A percentile compares a stretch with the other conserved stretches of the same genome.
phyloP scores from a whole-genome alignment of 2,329 filamentous ascomycete genomes.

The Sphaerulina vaccinii region DNA sequence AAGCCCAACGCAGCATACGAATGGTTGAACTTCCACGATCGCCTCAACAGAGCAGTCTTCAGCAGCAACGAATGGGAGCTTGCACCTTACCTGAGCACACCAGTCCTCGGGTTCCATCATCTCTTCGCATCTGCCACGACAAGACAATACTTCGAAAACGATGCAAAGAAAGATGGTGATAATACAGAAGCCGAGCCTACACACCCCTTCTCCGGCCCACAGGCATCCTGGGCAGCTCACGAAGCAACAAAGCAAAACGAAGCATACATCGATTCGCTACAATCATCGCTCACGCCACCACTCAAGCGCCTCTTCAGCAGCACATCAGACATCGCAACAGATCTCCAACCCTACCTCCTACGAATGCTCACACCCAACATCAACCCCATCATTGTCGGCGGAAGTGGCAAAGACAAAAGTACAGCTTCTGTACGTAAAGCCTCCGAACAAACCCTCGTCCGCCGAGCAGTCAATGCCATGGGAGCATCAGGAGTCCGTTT shows the following conservation, averaged over 20 bases:
- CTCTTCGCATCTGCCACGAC: constrained; percentile 76
- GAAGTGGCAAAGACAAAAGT: constrained; percentile 38
- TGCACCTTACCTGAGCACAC: constrained; percentile 78
- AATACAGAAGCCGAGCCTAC: constrained; percentile 30
- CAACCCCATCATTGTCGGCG: constrained; percentile 82
- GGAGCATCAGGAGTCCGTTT: constrained; percentile 78
- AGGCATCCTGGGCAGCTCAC: constrained; percentile 76
- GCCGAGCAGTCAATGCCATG: constrained; percentile 76
- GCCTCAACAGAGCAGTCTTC: constrained; percentile 74
- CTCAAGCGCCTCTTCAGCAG: constrained; percentile 77
- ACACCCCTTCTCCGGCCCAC: constrained; percentile 75
- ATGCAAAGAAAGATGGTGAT: constrained; percentile 42
- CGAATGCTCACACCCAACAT: constrained; percentile 85
- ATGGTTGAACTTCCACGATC: constrained; percentile 93
- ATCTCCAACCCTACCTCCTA: constrained; percentile 80
- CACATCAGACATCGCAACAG: constrained; percentile 71
- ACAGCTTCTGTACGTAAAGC: constrained; percentile 82
- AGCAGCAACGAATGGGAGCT: constrained; percentile 92
- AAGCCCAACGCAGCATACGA: constrained; percentile 88
- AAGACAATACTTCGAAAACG: constrained; percentile 44
- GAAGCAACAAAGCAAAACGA: constrained; percentile 80
- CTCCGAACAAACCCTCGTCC: constrained; percentile 76
- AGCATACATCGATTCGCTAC: constrained; percentile 69
- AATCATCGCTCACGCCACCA: constrained; percentile 68
- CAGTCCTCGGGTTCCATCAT: constrained; percentile 84